phyloP scores from a whole-genome alignment of 176 grass and related monocot species.

The Cymbopogon citratus region DNA sequence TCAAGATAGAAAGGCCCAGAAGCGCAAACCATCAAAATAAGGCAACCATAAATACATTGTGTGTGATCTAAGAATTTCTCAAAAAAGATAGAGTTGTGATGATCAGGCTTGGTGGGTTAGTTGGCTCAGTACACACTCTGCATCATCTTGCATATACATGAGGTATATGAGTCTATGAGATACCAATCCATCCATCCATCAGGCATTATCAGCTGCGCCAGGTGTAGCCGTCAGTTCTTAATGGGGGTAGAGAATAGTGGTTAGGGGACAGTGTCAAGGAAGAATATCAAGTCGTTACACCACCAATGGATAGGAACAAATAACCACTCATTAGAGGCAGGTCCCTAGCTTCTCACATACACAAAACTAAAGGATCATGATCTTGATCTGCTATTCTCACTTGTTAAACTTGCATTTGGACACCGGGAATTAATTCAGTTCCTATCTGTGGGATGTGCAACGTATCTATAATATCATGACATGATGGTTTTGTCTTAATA shows the following conservation, averaged over 20 bases:
- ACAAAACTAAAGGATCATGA: neutral
- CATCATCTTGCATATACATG: neutral
- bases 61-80: slow-evolving; percentile 20
- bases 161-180: neutral
- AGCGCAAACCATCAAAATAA: neutral
- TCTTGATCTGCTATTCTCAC: neutral
- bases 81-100: neutral
- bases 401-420: neutral
- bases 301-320: slow-evolving; percentile 6
- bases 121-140: neutral
- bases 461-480: neutral
- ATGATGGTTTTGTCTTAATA: neutral
- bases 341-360: neutral
- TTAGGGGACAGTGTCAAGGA: slow-evolving; percentile 20
- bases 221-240: neutral
- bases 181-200: slow-evolving; percentile 18
- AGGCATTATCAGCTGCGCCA: neutral
- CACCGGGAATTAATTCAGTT: neutral
- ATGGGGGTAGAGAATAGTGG: slow-evolving; percentile 20
- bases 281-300: slow-evolving; percentile 27
- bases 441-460: neutral
- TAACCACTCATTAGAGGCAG: neutral
- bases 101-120: neutral
- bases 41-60: neutral
- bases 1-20: neutral